Evolutionary conservation across 2,329 filamentous ascomycete genomes (phyloP).

Genomic region (Ophiostoma piceae): DNA sequence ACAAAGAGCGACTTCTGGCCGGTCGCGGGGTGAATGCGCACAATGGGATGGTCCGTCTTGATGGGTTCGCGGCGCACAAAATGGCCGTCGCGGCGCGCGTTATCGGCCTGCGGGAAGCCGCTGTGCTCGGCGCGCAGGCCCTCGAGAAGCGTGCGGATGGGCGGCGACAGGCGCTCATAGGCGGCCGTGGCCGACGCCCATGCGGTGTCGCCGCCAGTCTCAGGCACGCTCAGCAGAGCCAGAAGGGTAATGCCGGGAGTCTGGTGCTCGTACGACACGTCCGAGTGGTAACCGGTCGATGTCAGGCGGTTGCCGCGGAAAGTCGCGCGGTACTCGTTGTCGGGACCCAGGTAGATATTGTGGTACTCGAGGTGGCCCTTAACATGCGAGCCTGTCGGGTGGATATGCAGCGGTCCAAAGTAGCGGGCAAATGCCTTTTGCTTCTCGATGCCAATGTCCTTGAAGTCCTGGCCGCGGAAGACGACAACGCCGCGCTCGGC

Average conservation of each 20-base stretch:
- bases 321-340: slow-evolving; percentile 40
- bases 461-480: slow-evolving; percentile 36
- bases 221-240: slow-evolving; percentile 33
- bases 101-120: slow-evolving; percentile 38
- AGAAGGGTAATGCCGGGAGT: slow-evolving; percentile 41
- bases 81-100: slow-evolving; percentile 34
- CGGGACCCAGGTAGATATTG: slow-evolving; percentile 44
- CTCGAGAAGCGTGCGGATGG: slow-evolving; percentile 36
- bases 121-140: slow-evolving; percentile 39
- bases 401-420: slow-evolving; percentile 39
- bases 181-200: slow-evolving; percentile 38
- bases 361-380: slow-evolving; percentile 42
- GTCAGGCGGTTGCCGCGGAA: slow-evolving; percentile 36
- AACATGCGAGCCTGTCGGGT: slow-evolving; percentile 41
- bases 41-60: slow-evolving; percentile 66
- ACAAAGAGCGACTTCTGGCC: slow-evolving; percentile 80
- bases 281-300: slow-evolving; percentile 39
- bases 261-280: slow-evolving; percentile 42
- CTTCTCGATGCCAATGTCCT: slow-evolving; percentile 37
- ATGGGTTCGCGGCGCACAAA: slow-evolving; percentile 45
- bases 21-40: slow-evolving; percentile 73
- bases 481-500: slow-evolving; percentile 40
- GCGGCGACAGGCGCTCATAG: slow-evolving; percentile 37
- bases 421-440: slow-evolving; percentile 39
- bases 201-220: slow-evolving; percentile 38